A percentile compares a stretch with the other conserved stretches of the same genome.
Evolutionary conservation across 179 eudicot genomes (phyloP).

Genomic region (Gypsophila paniculata): DNA sequence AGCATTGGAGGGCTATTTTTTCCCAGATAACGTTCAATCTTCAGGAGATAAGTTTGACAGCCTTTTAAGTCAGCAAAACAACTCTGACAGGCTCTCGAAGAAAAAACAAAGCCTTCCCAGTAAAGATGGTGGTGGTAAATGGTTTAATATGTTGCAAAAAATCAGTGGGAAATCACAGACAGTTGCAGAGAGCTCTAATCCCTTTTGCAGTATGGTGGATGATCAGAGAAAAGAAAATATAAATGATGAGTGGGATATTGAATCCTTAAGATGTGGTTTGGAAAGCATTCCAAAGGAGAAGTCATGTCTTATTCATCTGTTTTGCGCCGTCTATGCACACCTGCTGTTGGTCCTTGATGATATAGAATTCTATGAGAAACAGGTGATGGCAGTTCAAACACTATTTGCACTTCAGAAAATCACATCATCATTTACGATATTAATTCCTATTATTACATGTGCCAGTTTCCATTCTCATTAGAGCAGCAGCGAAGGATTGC

Average conservation of each 20-base stretch:
- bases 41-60: conserved; percentile 18
- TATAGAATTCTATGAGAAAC: conserved; percentile 90
- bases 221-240: conserved; percentile 34
- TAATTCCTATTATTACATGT: conserved; percentile 25
- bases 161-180: conserved; percentile 55
- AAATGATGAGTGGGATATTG: conserved; percentile 64
- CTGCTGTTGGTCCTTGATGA: conserved; percentile 84
- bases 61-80: conserved; percentile 27
- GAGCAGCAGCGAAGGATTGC: conserved; percentile 85
- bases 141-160: conserved; percentile 60
- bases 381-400: conserved; percentile 42
- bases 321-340: conserved; percentile 82
- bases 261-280: conserved; percentile 59
- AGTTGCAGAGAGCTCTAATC: conserved; percentile 31
- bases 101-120: conserved; percentile 42
- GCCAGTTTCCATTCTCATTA: conserved; percentile 78
- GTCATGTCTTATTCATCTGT: conserved; percentile 71
- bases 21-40: conserved; percentile 36
- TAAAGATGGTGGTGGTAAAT: conserved; percentile 61
- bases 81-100: conserved; percentile 36
- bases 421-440: conserved; percentile 11
- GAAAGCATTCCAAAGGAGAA: conserved; percentile 59
- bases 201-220: conserved; percentile 16
- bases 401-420: conserved; percentile 10
- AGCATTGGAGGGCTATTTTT: conserved; percentile 51